phyloP scores from a whole-genome alignment of 805 yeast genomes.

The Candida awuae region DNA sequence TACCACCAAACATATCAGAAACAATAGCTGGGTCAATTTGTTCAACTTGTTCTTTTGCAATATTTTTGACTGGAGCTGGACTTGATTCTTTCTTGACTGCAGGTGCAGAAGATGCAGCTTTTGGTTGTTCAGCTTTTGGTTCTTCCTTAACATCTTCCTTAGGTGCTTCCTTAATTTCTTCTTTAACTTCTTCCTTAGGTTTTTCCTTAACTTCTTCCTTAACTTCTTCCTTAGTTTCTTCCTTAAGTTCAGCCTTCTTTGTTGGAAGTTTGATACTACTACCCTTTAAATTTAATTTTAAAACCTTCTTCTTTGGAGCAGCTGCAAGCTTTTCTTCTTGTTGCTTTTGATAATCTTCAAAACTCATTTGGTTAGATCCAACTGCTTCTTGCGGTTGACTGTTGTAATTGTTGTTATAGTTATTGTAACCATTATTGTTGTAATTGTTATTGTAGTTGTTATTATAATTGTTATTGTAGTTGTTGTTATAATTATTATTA shows the following conservation, averaged over 20 bases:
- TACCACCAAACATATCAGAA: constrained; percentile 91
- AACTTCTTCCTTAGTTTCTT: constrained; percentile 23
- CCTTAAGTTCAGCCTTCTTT: constrained; percentile 35
- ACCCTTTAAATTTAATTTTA: constrained; percentile 58
- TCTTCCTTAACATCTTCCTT: constrained; percentile 25
- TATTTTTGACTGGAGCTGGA: constrained; percentile 8
- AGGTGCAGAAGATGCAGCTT: constrained; percentile 17
- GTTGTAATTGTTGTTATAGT: constrained; percentile 18
- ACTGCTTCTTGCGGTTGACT: constrained; percentile 15
- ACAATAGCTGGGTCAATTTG: constrained; percentile 80
- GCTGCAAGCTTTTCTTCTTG: constrained; percentile 38
- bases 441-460: constrained; percentile 3
- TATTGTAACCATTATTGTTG: constrained; percentile 14
- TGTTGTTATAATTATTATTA: constrained; percentile 17
- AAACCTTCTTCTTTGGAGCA: constrained; percentile 53
- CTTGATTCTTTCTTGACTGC: constrained; percentile 14
- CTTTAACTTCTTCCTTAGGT: constrained; percentile 23
- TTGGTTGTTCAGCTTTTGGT: constrained; percentile 12
- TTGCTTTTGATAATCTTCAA: constrained; percentile 76
- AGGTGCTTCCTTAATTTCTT: constrained; percentile 27
- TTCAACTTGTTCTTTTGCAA: constrained; percentile 66
- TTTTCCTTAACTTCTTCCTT: constrained; percentile 21
- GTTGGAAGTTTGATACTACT: constrained; percentile 36
- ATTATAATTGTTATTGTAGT: constrained; percentile 15
- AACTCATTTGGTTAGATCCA: constrained; percentile 51